These are phyloP conservation scores for Nakazawaea pomicola DNA, from an alignment of 805 yeast genomes.

Conservation along the genomic window DNA sequence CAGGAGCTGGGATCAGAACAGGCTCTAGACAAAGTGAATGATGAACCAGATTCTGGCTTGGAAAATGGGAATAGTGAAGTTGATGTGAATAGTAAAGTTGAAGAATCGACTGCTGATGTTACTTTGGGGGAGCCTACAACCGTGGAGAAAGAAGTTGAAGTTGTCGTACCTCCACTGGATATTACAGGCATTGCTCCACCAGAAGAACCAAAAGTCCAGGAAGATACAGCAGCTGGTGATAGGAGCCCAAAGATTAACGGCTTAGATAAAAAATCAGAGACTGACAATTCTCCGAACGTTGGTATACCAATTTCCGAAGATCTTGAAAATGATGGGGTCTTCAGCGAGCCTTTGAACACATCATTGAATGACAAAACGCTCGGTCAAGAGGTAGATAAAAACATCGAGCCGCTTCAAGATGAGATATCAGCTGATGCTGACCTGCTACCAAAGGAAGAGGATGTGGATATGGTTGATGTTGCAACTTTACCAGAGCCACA, in stretches of 20 bases:
- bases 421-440: too few relatives aligned
- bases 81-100: too few relatives aligned
- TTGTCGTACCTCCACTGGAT: background rate
- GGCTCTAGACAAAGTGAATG: too few relatives aligned
- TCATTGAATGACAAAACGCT: too few relatives aligned
- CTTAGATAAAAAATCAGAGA: background rate
- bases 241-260: too few relatives aligned
- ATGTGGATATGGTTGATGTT: slow-evolving; percentile 4
- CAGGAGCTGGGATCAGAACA: too few relatives aligned
- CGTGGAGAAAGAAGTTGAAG: background rate
- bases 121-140: slow-evolving; percentile 1
- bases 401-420: too few relatives aligned
- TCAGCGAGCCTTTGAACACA: slow-evolving; percentile 5
- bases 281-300: too few relatives aligned
- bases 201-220: background rate
- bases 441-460: background rate
- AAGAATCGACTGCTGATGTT: background rate
- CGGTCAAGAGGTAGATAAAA: too few relatives aligned
- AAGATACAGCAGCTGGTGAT: background rate
- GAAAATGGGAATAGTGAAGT: background rate
- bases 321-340: slow-evolving; percentile 13
- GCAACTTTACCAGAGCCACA: too few relatives aligned
- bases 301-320: too few relatives aligned
- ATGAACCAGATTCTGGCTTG: too few relatives aligned
- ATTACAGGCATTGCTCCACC: background rate